phyloP scores from a whole-genome alignment of 306 rosid genomes.

The Corylus avellana region DNA sequence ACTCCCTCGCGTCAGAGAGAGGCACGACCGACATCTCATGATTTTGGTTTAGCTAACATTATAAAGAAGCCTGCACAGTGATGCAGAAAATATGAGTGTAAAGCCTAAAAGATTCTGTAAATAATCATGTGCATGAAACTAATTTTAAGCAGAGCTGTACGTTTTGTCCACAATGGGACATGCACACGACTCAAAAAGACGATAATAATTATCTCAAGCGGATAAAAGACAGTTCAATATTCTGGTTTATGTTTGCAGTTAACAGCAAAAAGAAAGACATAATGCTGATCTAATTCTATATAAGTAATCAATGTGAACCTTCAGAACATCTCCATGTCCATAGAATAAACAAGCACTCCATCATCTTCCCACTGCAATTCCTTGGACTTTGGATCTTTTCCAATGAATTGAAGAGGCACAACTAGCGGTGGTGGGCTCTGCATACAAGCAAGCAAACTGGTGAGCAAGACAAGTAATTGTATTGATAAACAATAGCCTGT shows the following conservation, averaged over 20 bases:
- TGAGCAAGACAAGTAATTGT: conserved; percentile 12
- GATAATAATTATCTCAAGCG: neutral
- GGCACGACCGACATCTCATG: neutral
- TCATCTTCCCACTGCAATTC: conserved; percentile 76
- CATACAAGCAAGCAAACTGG: conserved; percentile 29
- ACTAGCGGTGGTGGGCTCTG: conserved; percentile 85
- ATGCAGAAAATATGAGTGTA: neutral
- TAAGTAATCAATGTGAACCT: conserved; percentile 28
- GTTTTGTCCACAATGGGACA: neutral
- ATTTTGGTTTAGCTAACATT: neutral
- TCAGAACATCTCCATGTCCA: conserved; percentile 74
- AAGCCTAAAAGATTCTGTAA: neutral
- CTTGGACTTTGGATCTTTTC: conserved; percentile 56
- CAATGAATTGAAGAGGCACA: conserved; percentile 56
- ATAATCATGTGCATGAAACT: neutral
- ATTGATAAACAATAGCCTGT: neutral
- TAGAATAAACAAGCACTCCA: conserved; percentile 63
- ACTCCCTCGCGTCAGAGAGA: neutral
- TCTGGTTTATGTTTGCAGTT: conserved; percentile 2
- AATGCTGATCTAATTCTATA: conserved; percentile 4
- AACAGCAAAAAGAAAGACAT: conserved; percentile 11
- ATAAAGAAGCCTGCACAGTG: neutral
- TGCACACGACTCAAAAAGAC: neutral
- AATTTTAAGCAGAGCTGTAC: neutral
- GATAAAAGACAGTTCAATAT: neutral